Evolutionary conservation across 1,284 basidiomycete species (phyloP).

Genomic region (Austroboletus novae-zelandiae): DNA sequence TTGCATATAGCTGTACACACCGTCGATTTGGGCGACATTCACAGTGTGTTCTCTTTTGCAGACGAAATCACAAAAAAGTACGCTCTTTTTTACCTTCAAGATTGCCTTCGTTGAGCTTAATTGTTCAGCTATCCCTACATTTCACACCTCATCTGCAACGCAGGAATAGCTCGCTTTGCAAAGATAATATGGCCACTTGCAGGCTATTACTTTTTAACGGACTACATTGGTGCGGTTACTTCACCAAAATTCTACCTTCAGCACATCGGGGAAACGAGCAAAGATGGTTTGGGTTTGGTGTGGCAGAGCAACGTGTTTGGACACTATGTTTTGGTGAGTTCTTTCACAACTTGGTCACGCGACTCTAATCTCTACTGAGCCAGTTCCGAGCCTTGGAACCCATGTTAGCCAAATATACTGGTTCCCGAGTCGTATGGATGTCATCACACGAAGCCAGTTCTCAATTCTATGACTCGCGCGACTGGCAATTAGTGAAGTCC

Average conservation of each 20-base stretch:
- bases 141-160: constrained; percentile 82
- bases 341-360: background rate
- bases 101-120: background rate
- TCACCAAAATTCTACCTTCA: constrained; percentile 65
- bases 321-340: constrained; percentile 76
- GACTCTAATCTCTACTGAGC: constrained; percentile 8
- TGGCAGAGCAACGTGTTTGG: constrained; percentile 89
- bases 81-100: constrained; percentile 23
- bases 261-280: constrained; percentile 55
- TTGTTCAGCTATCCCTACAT: constrained; percentile 71
- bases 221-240: constrained; percentile 52
- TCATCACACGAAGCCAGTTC: constrained; percentile 70
- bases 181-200: constrained; percentile 54
- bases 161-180: constrained; percentile 69
- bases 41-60: constrained; percentile 65
- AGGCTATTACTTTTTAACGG: constrained; percentile 49
- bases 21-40: constrained; percentile 65
- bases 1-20: constrained; percentile 60
- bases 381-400: constrained; percentile 62
- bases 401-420: constrained; percentile 43
- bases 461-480: constrained; percentile 54
- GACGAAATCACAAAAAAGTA: constrained; percentile 55
- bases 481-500: constrained; percentile 72
- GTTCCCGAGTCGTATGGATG: constrained; percentile 77
- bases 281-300: constrained; percentile 74